Evolutionary conservation across 1,139 yeast species (phyloP).

Genomic region (Magnusiomyces clavatus): DNA sequence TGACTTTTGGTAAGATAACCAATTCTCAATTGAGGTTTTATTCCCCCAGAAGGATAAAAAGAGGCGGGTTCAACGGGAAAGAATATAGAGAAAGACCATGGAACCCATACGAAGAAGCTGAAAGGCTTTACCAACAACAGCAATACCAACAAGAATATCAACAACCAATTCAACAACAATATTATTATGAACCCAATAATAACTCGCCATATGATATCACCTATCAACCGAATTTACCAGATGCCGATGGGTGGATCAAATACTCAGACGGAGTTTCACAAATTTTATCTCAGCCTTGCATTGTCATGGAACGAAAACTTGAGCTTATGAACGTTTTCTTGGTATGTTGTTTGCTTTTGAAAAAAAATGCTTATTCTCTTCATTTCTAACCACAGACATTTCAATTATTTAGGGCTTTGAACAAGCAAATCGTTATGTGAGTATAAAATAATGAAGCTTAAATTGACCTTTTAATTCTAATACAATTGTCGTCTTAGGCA

Average conservation of each 20-base stretch:
- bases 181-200: not conserved
- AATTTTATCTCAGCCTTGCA: slow-evolving; percentile 65
- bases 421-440: slow-evolving; percentile 70
- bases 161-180: not conserved
- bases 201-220: slow-evolving; percentile 1
- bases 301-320: slow-evolving; percentile 78
- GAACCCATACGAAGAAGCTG: not conserved
- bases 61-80: not conserved
- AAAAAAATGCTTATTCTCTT: not conserved
- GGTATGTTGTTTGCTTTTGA: slow-evolving; percentile 12
- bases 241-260: slow-evolving; percentile 32
- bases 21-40: not conserved
- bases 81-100: not conserved
- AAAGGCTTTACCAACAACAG: too few relatives aligned
- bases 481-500: slow-evolving; percentile 23
- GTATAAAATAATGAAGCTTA: slow-evolving; percentile 1
- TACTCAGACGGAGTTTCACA: slow-evolving; percentile 49
- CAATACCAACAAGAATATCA: too few relatives aligned
- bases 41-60: not conserved
- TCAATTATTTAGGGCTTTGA: slow-evolving; percentile 52
- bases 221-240: not conserved
- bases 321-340: slow-evolving; percentile 80
- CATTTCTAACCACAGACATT: not conserved
- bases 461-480: not conserved
- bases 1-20: not conserved